Evolutionary conservation across 106 monocot species (phyloP), one percentile per base, ranked within the genome.

Genomic region (Dendrobium nobile): DNA sequence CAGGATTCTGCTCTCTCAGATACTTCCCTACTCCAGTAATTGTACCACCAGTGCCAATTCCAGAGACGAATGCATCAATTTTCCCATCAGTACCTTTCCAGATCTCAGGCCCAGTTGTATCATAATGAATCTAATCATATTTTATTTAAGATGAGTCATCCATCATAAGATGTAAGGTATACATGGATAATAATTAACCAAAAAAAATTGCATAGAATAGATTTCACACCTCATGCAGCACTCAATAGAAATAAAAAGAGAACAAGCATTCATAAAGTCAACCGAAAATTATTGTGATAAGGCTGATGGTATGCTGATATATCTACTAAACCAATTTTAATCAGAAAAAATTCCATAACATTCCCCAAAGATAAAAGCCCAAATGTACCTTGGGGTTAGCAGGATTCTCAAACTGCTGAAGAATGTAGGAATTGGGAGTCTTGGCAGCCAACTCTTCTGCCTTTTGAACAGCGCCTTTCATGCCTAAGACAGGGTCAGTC

Each of bases 61-160:
- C 87, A 75, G 87, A 80, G 2, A 87, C 81, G 22, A 87, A 47
- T 31, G 84, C 87, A 84, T 89, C 91, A 77, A 92, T 80, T 78
- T 87, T 92, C 24, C 89, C 91, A 44, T 79, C 87, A 67, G 91
- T 81, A 65, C 80, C 79, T 51, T 77, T 85, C 91, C 91, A 91
- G 22, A 91, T 85, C 77, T 91, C 91, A 77, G 91, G 91, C 58
- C 91, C 91, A 41, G 91, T 92, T 58, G 88, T 89, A 78, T 87
- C 87, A 77, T 90, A 90, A 61, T 90, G 90, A 78, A 90, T 85
- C 90, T 90, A 74, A 74, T n/a, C 41, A 19, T 28, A 27, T 42
- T 74, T 74, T 20, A 20, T n/a, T 74, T 42, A 43, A 74, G 7
- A 44, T 20, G 9, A 74, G 43, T 42, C 7, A 19, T 20, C 74